Conservation (phyloP, 129 eudicot genomes). For the Cynara cardunculus region DNA sequence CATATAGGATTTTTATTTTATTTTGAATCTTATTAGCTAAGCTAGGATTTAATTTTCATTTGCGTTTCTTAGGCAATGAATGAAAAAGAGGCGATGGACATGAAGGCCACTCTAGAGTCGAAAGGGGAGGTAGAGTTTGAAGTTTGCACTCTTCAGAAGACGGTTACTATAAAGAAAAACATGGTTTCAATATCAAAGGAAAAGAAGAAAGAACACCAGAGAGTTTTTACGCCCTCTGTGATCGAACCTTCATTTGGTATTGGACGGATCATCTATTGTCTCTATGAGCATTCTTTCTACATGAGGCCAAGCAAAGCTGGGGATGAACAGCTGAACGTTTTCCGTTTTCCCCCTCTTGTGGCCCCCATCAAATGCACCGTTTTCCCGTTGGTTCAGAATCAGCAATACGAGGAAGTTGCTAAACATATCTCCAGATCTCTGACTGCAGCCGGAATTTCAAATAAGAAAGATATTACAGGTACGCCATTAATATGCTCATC, state of each 20-base stretch:
- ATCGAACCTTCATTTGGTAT: conserved; percentile 89
- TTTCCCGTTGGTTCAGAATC: conserved; percentile 73
- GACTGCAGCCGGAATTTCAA: conserved; percentile 54
- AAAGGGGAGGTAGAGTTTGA: conserved; percentile 64
- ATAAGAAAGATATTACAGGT: conserved; percentile 71
- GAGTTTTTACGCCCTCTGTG: conserved; percentile 79
- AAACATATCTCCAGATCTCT: conserved; percentile 42
- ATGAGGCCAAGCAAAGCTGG: conserved; percentile 68
- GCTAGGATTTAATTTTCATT: background rate
- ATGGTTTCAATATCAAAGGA: conserved; percentile 72
- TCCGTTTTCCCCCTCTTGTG: conserved; percentile 74
- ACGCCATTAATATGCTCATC: background rate
- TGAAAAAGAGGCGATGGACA: conserved; percentile 66
- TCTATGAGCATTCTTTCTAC: conserved; percentile 70
- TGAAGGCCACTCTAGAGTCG: conserved; percentile 53
- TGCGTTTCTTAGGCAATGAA: conserved; percentile 40
- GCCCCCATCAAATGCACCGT: conserved; percentile 88
- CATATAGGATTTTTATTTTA: background rate
- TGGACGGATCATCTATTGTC: conserved; percentile 75
- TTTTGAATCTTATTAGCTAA: background rate
- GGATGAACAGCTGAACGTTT: conserved; percentile 69
- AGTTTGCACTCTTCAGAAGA: conserved; percentile 55
- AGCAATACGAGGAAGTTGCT: conserved; percentile 64
- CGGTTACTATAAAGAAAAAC: conserved; percentile 47
- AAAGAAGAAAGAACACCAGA: conserved; percentile 67